Evolutionary conservation across 257 asterid genomes (phyloP), one percentile per base, ranked within the genome.

Genomic region (Linaria vulgaris): DNA sequence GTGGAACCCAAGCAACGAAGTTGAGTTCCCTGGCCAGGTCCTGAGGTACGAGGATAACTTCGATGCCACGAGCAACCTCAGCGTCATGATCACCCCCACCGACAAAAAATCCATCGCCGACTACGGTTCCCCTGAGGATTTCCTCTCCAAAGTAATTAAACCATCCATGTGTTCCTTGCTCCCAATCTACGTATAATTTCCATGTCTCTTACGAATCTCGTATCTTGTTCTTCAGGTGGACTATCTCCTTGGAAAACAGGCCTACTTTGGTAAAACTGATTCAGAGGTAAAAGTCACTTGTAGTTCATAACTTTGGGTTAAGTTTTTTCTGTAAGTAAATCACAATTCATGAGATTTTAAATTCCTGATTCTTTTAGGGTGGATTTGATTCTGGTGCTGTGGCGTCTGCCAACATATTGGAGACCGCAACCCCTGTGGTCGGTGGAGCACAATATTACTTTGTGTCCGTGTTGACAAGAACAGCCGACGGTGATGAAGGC

Each of bases 401-500:
- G 67, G 96, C 98, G 24, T 61, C 83, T 6, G 98, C 98, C 16
- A 91, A 91, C 88, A 67, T 91, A 55, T 66, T 91, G 74, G 96
- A 91, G 75, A 22, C 80, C 0, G 66, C 96, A 24, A 77, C 84
- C 11, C 85, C 91, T 1, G 76, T 43, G 45, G 23, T 88, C 0
- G 80, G 63, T 1, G 94, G 96, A 27, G 76, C 77, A 34, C 66
- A 72, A 52, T 85, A 86, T 78, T 86, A 86, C 71, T 64, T 17
- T 70, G 15, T 91, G 64, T 67, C 90, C 1, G 83, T 88, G 57
- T 66, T 91, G 82, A 91, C 96, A 25, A 84, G 98, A 74, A 91
- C 98, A 2, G 98, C 98, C 0, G 98, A 91, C 10, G 96, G 98
- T 19, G 87, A 79, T 41, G 95, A 91, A 70, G 98, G 98, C 0